A percentile compares a stretch with the other conserved stretches of the same genome.
Evolutionary conservation across 768 basidiomycete species (phyloP).

Genomic region (Rhodotorula diobovata): DNA sequence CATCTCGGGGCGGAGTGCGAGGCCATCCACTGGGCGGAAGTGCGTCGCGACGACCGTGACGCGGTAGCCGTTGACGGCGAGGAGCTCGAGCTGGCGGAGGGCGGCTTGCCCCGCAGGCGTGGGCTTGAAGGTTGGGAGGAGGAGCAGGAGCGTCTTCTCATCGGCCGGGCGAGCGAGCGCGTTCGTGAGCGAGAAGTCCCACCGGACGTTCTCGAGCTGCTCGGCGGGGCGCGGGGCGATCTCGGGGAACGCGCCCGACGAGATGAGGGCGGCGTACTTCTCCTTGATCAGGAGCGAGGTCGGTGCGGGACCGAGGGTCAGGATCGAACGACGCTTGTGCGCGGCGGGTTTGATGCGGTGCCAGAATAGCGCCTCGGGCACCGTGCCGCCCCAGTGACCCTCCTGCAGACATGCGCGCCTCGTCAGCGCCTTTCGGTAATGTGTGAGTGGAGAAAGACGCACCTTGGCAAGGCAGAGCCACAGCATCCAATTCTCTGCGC

Average conservation of each 20-base stretch:
- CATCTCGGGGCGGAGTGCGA: conserved; percentile 28
- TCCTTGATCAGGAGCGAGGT: conserved; percentile 3
- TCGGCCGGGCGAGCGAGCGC: neutral
- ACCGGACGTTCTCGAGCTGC: conserved; percentile 28
- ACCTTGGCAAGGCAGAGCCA: conserved; percentile 38
- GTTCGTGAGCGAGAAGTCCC: conserved; percentile 13
- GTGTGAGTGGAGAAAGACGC: neutral
- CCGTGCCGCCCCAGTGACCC: conserved; percentile 36
- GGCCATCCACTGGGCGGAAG: conserved; percentile 17
- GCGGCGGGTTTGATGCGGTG: conserved; percentile 29
- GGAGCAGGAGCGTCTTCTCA: conserved; percentile 10
- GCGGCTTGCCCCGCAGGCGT: conserved; percentile 4
- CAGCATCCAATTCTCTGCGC: conserved; percentile 35
- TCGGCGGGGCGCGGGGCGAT: conserved; percentile 13
- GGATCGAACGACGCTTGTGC: conserved; percentile 3
- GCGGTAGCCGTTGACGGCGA: conserved; percentile 30
- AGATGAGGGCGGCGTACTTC: neutral
- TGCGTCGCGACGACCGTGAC: conserved; percentile 37
- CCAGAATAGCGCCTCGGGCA: conserved; percentile 30
- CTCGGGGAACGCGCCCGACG: conserved; percentile 12
- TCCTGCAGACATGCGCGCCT: too few species aligned
- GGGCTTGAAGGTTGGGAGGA: conserved; percentile 5
- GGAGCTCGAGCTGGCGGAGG: conserved; percentile 26
- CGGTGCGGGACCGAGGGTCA: neutral
- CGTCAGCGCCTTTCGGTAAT: too few species aligned